These are phyloP conservation scores for Talaromyces ruber DNA, from an alignment of 495 filamentous ascomycete species.

Conservation along the genomic window DNA sequence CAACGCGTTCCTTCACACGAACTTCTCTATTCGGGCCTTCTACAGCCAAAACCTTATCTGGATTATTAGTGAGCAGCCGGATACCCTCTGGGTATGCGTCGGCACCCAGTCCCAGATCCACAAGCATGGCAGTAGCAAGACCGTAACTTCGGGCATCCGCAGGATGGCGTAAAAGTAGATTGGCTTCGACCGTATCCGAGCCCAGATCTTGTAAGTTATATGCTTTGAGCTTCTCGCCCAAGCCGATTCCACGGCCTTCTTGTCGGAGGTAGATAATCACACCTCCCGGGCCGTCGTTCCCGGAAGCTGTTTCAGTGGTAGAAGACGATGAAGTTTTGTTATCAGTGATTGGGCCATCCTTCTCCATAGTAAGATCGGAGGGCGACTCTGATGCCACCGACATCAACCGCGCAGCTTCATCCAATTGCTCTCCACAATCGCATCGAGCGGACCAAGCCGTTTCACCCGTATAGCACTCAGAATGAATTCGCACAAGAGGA, in stretches of 20 bases:
- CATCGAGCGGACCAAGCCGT: slow-evolving; percentile 96
- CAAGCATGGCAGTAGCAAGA: slow-evolving; percentile 85
- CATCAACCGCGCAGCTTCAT: slow-evolving; percentile 94
- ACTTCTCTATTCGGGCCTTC: slow-evolving; percentile 86
- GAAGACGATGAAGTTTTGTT: not conserved
- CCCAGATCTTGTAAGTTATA: slow-evolving; percentile 97
- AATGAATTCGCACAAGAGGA: slow-evolving; percentile 90
- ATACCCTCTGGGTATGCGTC: slow-evolving; percentile 57
- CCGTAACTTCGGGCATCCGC: slow-evolving; percentile 94
- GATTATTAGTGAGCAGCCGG: slow-evolving; percentile 90
- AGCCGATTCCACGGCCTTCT: slow-evolving; percentile 90
- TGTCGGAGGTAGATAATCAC: slow-evolving; percentile 94
- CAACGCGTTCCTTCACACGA: slow-evolving; percentile 77
- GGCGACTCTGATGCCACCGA: slow-evolving; percentile 51
- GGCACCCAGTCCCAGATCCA: slow-evolving; percentile 66
- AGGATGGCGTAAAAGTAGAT: slow-evolving; percentile 82
- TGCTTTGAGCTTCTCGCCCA: slow-evolving; percentile 92
- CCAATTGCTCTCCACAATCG: slow-evolving; percentile 95
- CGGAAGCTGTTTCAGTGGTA: not conserved
- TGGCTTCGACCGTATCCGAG: slow-evolving; percentile 92
- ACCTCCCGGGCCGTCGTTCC: slow-evolving; percentile 46
- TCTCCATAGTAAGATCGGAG: slow-evolving; percentile 7
- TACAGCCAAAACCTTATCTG: slow-evolving; percentile 90
- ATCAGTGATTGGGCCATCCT: not conserved
- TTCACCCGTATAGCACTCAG: slow-evolving; percentile 97